A percentile compares a stretch with the other conserved stretches of the same genome.
Evolutionary conservation across 1,139 yeast species (phyloP).

Genomic region (Kodamaea ohmeri): DNA sequence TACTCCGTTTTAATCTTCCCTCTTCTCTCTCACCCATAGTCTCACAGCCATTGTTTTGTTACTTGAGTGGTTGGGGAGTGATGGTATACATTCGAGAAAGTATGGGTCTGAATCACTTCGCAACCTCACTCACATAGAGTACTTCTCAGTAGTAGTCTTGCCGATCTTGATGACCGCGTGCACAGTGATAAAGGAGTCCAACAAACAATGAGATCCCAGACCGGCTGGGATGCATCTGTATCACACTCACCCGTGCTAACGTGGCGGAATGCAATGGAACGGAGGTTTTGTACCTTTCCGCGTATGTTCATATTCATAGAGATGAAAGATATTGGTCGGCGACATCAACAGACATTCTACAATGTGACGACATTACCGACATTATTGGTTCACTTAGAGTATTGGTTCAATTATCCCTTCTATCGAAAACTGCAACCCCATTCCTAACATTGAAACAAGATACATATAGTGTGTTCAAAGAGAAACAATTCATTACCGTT

Average conservation of each 20-base stretch:
- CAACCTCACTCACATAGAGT: slow-evolving; percentile 41
- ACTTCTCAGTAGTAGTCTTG: slow-evolving; percentile 9
- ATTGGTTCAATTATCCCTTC: too few relatives aligned
- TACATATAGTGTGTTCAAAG: not conserved
- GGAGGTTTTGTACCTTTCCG: slow-evolving; percentile 16
- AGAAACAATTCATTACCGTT: too few relatives aligned
- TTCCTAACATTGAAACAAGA: too few relatives aligned
- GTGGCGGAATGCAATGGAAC: slow-evolving; percentile 20
- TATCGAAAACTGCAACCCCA: not conserved
- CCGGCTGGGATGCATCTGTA: slow-evolving; percentile 4
- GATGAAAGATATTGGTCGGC: not conserved
- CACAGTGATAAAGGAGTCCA: slow-evolving; percentile 31
- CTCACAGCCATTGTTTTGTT: too few relatives aligned
- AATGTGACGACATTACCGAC: too few relatives aligned
- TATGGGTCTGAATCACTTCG: too few relatives aligned
- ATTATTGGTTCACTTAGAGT: too few relatives aligned
- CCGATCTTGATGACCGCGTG: slow-evolving; percentile 18
- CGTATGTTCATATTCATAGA: not conserved
- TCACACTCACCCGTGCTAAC: slow-evolving; percentile 11
- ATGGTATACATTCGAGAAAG: too few relatives aligned
- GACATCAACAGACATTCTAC: too few relatives aligned
- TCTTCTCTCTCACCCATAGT: too few relatives aligned
- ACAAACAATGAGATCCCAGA: slow-evolving; percentile 11
- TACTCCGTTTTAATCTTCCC: too few relatives aligned
- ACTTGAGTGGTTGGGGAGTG: too few relatives aligned